phyloP scores from a whole-genome alignment of 2,329 filamentous ascomycete genomes.

The Stachybotrys elegans region DNA sequence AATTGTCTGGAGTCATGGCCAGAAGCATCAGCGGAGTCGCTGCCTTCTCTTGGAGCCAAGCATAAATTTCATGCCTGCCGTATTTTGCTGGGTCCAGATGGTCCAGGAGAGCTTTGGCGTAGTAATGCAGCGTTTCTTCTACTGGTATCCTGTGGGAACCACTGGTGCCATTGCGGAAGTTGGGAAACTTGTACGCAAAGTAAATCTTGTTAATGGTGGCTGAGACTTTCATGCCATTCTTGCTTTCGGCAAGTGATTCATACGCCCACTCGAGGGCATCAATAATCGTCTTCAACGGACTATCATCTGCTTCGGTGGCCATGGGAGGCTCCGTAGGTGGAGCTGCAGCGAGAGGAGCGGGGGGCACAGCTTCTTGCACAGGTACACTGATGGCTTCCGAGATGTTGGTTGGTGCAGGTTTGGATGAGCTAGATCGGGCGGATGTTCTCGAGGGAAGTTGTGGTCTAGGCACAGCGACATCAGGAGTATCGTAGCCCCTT shows the following conservation, averaged over 20 bases:
- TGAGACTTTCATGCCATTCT: constrained; percentile 15
- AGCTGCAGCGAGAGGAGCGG: too few relatives aligned
- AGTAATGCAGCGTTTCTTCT: constrained; percentile 38
- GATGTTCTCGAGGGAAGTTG: too few relatives aligned
- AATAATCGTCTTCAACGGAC: constrained; percentile 22
- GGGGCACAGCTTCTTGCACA: too few relatives aligned
- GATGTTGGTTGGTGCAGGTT: constrained; percentile 12
- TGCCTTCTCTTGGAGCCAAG: constrained; percentile 27
- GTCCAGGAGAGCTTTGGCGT: constrained; percentile 33
- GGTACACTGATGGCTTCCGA: too few relatives aligned
- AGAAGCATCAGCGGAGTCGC: constrained; percentile 18
- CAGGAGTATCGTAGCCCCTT: too few relatives aligned
- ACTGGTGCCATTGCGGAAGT: constrained; percentile 13
- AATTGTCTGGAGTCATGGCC: constrained; percentile 20
- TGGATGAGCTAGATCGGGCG: constrained; percentile 3
- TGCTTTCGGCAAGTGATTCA: constrained; percentile 9
- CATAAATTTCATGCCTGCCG: constrained; percentile 22
- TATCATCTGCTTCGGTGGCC: constrained; percentile 7
- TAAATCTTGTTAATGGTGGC: constrained; percentile 24
- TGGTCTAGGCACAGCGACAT: too few relatives aligned
- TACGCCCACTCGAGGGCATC: constrained; percentile 18
- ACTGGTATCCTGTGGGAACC: constrained; percentile 36
- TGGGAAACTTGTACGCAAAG: constrained; percentile 25
- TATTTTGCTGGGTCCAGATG: constrained; percentile 29
- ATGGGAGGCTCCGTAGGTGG: too few relatives aligned